Percentiles rank a stretch among this genome's conserved stretches.
These are phyloP conservation scores for Candida insectalens DNA, from an alignment of 805 yeast species.

Conservation along the genomic window DNA sequence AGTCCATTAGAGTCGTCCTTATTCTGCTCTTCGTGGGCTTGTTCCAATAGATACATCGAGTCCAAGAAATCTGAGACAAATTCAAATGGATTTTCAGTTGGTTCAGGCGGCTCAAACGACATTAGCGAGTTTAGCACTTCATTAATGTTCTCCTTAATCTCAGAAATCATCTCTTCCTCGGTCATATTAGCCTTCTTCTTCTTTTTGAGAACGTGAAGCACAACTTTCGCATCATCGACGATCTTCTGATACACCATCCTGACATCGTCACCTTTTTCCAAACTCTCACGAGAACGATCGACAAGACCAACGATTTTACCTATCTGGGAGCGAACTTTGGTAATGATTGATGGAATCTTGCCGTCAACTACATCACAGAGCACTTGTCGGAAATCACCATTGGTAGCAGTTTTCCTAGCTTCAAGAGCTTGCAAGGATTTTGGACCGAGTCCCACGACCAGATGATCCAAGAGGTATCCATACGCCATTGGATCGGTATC, in stretches of 20 bases:
- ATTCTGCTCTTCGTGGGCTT: constrained; percentile 7
- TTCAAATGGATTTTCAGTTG: constrained; percentile 5
- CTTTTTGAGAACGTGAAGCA: constrained; percentile 10
- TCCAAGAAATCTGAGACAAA: constrained; percentile 18
- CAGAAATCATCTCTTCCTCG: constrained; percentile 12
- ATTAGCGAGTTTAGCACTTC: constrained; percentile 21
- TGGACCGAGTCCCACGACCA: constrained; percentile 61
- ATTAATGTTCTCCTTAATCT: constrained; percentile 15
- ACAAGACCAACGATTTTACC: constrained; percentile 21
- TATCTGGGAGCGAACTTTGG: constrained; percentile 17
- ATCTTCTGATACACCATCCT: constrained; percentile 1
- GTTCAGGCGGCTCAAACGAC: constrained; percentile 15
- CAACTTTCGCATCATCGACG: neutral
- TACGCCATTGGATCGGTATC: constrained; percentile 53
- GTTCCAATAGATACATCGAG: constrained; percentile 22
- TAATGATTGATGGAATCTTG: no score
- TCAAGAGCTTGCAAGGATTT: constrained; percentile 24
- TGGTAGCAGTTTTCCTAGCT: constrained; percentile 6
- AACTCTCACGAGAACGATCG: constrained; percentile 9
- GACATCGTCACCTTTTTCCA: constrained; percentile 15
- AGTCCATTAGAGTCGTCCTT: constrained; percentile 8
- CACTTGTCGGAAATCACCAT: no score
- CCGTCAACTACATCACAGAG: no score
- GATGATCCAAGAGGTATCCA: constrained; percentile 45
- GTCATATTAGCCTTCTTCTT: constrained; percentile 10